Evolutionary conservation across 345 rosid genomes (phyloP).

Genomic region (Citrus mangshanensis): DNA sequence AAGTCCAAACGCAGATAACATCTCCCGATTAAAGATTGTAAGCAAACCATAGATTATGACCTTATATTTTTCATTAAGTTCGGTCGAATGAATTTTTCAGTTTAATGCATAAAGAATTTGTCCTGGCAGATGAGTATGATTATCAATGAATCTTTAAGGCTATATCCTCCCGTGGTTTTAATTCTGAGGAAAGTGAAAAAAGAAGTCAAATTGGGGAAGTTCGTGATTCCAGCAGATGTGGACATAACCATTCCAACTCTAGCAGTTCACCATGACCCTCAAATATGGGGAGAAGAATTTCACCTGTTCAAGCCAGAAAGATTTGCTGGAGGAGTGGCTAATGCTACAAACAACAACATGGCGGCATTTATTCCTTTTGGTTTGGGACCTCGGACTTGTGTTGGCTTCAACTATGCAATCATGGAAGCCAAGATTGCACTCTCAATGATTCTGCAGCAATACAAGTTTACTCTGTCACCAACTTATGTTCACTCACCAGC

Average conservation of each 20-base stretch:
- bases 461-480: conserved; percentile 36
- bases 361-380: conserved; percentile 42
- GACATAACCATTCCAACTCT: not conserved
- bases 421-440: conserved; percentile 41
- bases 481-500: conserved; percentile 38
- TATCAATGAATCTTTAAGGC: conserved; percentile 27
- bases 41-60: not conserved
- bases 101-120: not conserved
- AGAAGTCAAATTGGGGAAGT: conserved; percentile 27
- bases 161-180: conserved; percentile 33
- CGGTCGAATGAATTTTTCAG: too few relatives aligned
- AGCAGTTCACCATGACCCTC: conserved; percentile 15
- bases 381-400: conserved; percentile 40
- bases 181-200: conserved; percentile 14
- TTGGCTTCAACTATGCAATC: conserved; percentile 32
- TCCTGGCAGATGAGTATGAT: conserved; percentile 29
- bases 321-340: conserved; percentile 40
- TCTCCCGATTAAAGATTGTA: conserved; percentile 34
- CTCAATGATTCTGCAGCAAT: conserved; percentile 46
- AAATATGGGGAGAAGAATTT: conserved; percentile 43
- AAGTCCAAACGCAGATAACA: conserved; percentile 10
- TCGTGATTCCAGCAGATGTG: conserved; percentile 27
- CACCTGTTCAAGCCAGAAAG: conserved; percentile 47
- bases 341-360: conserved; percentile 36
- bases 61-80: not conserved